Base-by-base conservation (phyloP, 78 protist genomes). In the Pigoraptor vietnamica region DNA sequence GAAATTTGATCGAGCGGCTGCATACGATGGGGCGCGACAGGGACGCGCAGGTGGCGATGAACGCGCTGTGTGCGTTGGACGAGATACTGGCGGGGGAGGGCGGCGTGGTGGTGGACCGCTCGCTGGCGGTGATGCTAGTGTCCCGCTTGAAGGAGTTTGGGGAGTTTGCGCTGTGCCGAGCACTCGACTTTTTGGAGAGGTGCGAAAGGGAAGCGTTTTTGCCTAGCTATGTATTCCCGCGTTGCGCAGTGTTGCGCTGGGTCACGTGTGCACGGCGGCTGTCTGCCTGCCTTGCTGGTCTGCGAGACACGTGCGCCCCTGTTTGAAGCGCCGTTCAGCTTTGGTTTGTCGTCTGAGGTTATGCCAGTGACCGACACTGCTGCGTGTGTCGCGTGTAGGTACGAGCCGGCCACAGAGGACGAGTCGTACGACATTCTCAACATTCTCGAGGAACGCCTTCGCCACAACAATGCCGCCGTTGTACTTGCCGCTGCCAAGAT, bases 121-220 rank as follows among this genome's bases (percentile, higher is more conserved):
- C 37, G n/a, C 37, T 97, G 0, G 87, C 93, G 14, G 37, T 86
- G 36, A 94, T 9, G 32, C 67, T 94, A 91, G 86, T 93, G 81
- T 82, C 91, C 10, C 91, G 94, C 37, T 92, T 97, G 37, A 90
- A 55, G 36, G 96, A 95, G 19, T 91, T 97, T 91, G 92, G 94
- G 87, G 99, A 98, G 94, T 97, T 98, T 98, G 87, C 94, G 35
- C 96, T 92, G 90, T 48, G 91, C 38, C 35, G 39, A 25, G 90
- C 96, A 1, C 40, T 98, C 34, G 93, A 93, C 6, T 86, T 92
- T 36, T 24, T 96, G 25, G 32, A 56, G 39, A 24, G 91, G 89
- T 48, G 67, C 14, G 67, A n/a, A n/a, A n/a, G n/a, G n/a, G n/a
- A n/a, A n/a, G n/a, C n/a, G n/a, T n/a, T n/a, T n/a, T n/a, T n/a